Evolutionary conservation across 225 moss, liverwort and hornwort species (phyloP).

Genomic region (Bryoerythrophyllum caledonicum): DNA sequence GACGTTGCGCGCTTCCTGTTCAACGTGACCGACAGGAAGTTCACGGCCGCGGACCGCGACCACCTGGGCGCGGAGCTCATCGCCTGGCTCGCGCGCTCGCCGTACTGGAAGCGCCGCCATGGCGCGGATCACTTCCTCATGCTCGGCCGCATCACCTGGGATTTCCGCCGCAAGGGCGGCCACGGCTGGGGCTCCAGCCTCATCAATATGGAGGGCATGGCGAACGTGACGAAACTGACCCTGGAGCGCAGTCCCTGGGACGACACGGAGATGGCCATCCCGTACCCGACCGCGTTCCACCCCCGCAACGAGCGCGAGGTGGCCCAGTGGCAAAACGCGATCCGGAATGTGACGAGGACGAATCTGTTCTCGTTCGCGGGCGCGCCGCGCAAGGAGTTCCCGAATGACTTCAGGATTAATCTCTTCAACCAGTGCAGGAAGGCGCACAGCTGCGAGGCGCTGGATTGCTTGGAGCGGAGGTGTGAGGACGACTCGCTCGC

Average conservation of each 20-base stretch:
- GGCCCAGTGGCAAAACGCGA: conserved; percentile 19
- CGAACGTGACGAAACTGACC: conserved; percentile 52
- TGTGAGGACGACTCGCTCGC: conserved; percentile 50
- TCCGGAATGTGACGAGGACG: conserved; percentile 8
- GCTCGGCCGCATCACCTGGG: conserved; percentile 39
- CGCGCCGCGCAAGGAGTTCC: conserved; percentile 28
- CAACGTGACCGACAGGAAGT: conserved; percentile 24
- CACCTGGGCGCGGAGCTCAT: conserved; percentile 19
- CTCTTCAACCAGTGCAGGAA: conserved; percentile 44
- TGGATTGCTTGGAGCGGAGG: conserved; percentile 43
- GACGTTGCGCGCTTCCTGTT: conserved; percentile 80
- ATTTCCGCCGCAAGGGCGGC: conserved; percentile 25
- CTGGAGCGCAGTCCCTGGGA: conserved; percentile 49
- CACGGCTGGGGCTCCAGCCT: conserved; percentile 34
- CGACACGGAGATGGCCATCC: conserved; percentile 40
- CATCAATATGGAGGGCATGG: conserved; percentile 19
- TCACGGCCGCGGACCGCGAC: conserved; percentile 22
- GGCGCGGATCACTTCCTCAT: conserved; percentile 66
- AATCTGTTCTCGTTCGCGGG: conserved; percentile 45
- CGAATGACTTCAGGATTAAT: conserved; percentile 25
- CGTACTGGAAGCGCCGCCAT: conserved; percentile 35
- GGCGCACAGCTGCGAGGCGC: conserved; percentile 34
- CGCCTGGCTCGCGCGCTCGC: conserved; percentile 25
- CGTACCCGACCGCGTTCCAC: conserved; percentile 69
- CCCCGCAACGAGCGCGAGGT: conserved; percentile 40